Percentiles rank a stretch among this genome's conserved stretches.
Conservation (phyloP, 164 flowering plant genomes). For the Amborella trichopoda region DNA sequence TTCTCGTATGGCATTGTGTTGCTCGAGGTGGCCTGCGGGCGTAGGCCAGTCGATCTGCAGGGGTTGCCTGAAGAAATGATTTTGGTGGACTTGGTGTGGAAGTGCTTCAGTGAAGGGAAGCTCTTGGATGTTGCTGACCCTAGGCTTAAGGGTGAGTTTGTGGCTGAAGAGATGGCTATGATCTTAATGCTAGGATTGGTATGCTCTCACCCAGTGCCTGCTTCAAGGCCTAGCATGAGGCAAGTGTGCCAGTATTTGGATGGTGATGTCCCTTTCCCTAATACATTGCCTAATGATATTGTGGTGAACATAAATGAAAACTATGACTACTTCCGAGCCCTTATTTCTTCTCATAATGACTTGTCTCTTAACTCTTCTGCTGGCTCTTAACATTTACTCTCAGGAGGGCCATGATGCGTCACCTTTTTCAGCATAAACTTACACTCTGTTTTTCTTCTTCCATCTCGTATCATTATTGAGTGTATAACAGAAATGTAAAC, state of each 20-base stretch:
- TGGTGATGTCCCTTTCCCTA: slow-evolving; percentile 24
- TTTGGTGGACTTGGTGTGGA: neutral
- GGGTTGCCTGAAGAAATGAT: slow-evolving; percentile 3
- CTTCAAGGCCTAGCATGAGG: slow-evolving; percentile 16
- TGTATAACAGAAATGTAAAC: too few relatives aligned
- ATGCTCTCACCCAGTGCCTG: slow-evolving; percentile 21
- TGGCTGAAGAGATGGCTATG: slow-evolving; percentile 12
- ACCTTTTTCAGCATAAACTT: too few relatives aligned
- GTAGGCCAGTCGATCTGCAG: slow-evolving; percentile 8
- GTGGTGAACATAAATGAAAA: too few relatives aligned
- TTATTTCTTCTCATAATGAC: too few relatives aligned
- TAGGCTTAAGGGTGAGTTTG: neutral
- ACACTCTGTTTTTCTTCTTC: too few relatives aligned
- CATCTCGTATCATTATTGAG: too few relatives aligned
- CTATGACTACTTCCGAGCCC: too few relatives aligned
- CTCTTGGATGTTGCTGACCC: neutral
- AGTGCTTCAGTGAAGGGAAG: neutral
- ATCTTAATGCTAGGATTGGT: slow-evolving; percentile 20
- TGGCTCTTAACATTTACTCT: too few relatives aligned
- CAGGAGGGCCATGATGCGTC: too few relatives aligned
- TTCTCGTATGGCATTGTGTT: slow-evolving; percentile 36
- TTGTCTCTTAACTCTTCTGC: too few relatives aligned
- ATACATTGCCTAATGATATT: too few relatives aligned
- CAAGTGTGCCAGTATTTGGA: slow-evolving; percentile 55
- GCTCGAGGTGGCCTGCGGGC: slow-evolving; percentile 32